phyloP scores from a whole-genome alignment of 78 protist species.

The slime mould (Dictyostelium discoideum) region dicty_2.7 NC_007091.3:2228001-2228500 shows the following conservation, averaged over 20 bases:
- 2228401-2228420: constrained; percentile 98
- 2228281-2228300: constrained; percentile 98
- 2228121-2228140: constrained; percentile 98
- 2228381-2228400: constrained; percentile 88
- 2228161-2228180: constrained; percentile 99
- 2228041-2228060: constrained; percentile 87
- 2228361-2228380: constrained; percentile 91
- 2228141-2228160: constrained; percentile 99
- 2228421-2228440: constrained; percentile 99
- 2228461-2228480: constrained; percentile 98
- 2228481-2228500: constrained; percentile 98
- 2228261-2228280: constrained; percentile 99
- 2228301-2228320: constrained; percentile 96
- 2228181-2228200: constrained; percentile 99
- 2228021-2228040: constrained; percentile 83
- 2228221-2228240: constrained; percentile 96
- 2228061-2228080: constrained; percentile 92
- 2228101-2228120: constrained; percentile 94
- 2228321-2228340: constrained; percentile 98
- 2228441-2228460: constrained; percentile 99
- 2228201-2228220: constrained; percentile 95
- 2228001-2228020: background rate
- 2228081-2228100: constrained; percentile 98
- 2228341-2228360: constrained; percentile 99
- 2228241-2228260: constrained; percentile 97